Evolutionary conservation across 139 green algal genomes (phyloP).

Genomic region (Chlorella sp.): DNA sequence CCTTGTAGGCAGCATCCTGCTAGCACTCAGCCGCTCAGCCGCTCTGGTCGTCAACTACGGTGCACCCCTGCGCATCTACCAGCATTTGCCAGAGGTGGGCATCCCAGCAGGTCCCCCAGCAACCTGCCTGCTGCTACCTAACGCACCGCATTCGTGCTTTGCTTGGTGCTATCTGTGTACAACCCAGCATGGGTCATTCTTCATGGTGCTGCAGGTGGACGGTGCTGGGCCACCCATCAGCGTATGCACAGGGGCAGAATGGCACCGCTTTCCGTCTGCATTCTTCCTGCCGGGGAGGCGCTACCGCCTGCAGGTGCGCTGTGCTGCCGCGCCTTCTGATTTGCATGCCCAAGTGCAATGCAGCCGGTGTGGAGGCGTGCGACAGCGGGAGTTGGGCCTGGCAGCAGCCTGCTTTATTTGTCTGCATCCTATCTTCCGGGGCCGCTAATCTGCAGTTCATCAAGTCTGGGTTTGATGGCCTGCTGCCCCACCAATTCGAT

Average conservation of each 20-base stretch:
- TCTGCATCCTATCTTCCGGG: too few relatives aligned
- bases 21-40: conserved; percentile 41
- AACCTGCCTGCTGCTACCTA: background rate
- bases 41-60: conserved; percentile 62
- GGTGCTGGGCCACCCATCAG: background rate
- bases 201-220: background rate
- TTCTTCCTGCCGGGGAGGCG: conserved; percentile 76
- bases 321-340: too few relatives aligned
- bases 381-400: too few relatives aligned
- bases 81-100: conserved; percentile 22
- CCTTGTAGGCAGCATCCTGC: conserved; percentile 9
- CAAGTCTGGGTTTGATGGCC: conserved; percentile 70
- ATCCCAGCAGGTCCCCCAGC: background rate
- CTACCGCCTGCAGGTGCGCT: conserved; percentile 55
- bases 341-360: too few relatives aligned
- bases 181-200: background rate
- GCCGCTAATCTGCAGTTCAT: conserved; percentile 75
- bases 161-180: background rate
- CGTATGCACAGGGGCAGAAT: conserved; percentile 82
- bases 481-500: conserved; percentile 58
- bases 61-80: conserved; percentile 58
- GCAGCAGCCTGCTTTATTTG: too few relatives aligned
- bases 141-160: background rate
- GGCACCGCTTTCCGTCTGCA: conserved; percentile 84
- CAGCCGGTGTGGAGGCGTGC: too few relatives aligned